Evolutionary conservation across 2,329 filamentous ascomycete species (phyloP).

Genomic region (Fusarium neocosmosporiellum): DNA sequence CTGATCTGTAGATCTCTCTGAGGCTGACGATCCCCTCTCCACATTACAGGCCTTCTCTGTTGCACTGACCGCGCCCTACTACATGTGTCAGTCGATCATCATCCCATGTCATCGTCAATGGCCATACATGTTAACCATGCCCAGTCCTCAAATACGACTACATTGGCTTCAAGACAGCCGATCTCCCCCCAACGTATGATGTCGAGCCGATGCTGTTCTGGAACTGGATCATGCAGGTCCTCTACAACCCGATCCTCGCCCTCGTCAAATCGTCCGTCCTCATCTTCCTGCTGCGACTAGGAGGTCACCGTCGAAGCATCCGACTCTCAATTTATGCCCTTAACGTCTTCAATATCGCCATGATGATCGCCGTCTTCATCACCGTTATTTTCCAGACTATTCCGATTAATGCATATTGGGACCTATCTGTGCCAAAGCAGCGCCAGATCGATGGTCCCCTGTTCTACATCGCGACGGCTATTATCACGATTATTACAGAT

Average conservation of each 20-base stretch:
- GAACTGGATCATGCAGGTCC: conserved; percentile 40
- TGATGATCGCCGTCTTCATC: conserved; percentile 51
- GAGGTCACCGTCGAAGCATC: conserved; percentile 43
- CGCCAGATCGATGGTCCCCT: conserved; percentile 45
- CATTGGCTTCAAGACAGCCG: conserved; percentile 21
- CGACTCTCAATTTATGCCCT: conserved; percentile 44
- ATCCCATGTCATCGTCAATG: not conserved
- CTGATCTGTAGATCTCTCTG: not conserved
- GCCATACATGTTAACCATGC: not conserved
- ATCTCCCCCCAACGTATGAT: conserved; percentile 22
- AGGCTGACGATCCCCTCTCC: not conserved
- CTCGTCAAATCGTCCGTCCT: conserved; percentile 52
- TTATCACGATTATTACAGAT: conserved; percentile 56
- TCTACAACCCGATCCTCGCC: conserved; percentile 53
- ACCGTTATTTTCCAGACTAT: conserved; percentile 54
- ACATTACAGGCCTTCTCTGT: conserved; percentile 26
- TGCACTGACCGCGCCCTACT: conserved; percentile 27
- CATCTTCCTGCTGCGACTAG: conserved; percentile 56
- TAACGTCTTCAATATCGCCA: conserved; percentile 46
- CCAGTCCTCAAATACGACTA: conserved; percentile 34
- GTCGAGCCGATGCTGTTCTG: conserved; percentile 33
- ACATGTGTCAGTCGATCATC: conserved; percentile 25
- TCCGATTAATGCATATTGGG: conserved; percentile 51
- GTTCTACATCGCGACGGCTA: conserved; percentile 50
- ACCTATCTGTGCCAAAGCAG: conserved; percentile 21